Evolutionary conservation across 1,284 basidiomycete species (phyloP), one percentile per base, ranked within the genome.

Genomic region (Mycosarcoma mackinlayi): DNA sequence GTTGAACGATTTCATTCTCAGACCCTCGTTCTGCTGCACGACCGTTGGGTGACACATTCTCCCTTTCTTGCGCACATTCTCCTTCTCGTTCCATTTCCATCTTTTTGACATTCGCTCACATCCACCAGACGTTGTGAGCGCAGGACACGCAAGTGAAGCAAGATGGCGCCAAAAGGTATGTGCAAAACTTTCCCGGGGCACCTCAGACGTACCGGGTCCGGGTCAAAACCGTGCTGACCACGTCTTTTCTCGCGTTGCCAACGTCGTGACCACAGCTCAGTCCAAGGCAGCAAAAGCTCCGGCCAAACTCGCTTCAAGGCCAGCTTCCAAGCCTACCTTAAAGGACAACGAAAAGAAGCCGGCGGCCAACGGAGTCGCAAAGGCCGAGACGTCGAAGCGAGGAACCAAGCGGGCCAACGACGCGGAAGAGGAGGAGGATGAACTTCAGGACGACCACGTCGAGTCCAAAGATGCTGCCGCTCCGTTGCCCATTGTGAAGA

Each of bases 391-490:
- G 10, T 53, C 48, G 10, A 65, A 71, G 47, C 63, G 63, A 16
- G 68, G 68, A 19, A 53, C 50, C 35, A 71, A 71, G 55, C 53
- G 68, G 38, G 62, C 58, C 41, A 71, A 61, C 35, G 50, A 58
- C 9, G 62, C 24, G 14, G 63, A 66, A 0, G 58, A 66, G 39
- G 62, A 72, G 7, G 64, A 68, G 24, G 70, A 68, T 23, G 65
- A 69, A 50, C 45, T 60, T 19, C 45, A 61, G 19, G 64, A 68
- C n/a, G 64, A 64, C 14, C 56, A 44, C 2, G 41, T 28, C 21
- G 63, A 65, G 37, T 48, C 44, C 8, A 23, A 57, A 13, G 67
- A 70, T 33, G 47, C 52, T 28, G 53, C 61, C 6, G 57, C 61
- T 23, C 61, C 61, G 8, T 54, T 70, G 10, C 67, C 67, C 23